Evolutionary conservation across 23 red algal genomes (phyloP), one percentile per base, ranked within the genome.

Genomic region (Gracilaria gracilis): DNA sequence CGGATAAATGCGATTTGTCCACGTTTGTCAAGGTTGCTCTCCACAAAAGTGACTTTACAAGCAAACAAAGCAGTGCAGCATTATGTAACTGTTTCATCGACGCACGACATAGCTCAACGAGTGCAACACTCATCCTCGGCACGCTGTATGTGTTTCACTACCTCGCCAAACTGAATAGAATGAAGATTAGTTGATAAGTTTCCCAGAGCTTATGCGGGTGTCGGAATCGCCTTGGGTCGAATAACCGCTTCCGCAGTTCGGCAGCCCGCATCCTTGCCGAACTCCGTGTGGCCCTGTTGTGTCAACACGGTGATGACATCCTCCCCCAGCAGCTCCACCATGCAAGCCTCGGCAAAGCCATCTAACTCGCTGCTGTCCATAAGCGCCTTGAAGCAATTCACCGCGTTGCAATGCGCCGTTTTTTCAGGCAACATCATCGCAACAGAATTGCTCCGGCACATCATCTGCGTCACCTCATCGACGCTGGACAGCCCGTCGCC

Each of bases 361-460:
- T 61, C 73, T 57, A 90, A 51, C 74, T 90, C 87, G 29, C 55
- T 90, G 58, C 87, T 90, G 77, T 90, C 87, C 87, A 90, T 78
- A 20, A 90, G 71, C 54, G 87, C 87, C 57, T 69, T 80, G 0
- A 90, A 80, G 36, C 54, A 57, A n/a, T 90, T 74, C 7, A 81
- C 73, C 23, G 87, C 87, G 42, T 57, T 29, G 57, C 67, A 80
- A 49, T 90, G 71, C n/a, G 76, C 74, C 11, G 71, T 81, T 37
- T 70, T 90, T 39, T 90, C 87, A 0, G 87, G n/a, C 67, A 90
- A 57, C 87, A 90, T 90, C 35, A 90, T 62, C 9, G 31, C 72
- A 34, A 77, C 72, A 9, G 40, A 46, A 25, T 29, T 48, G 38
- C 72, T 51, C 4, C 40, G 40, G 42, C 40, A 29, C 72, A 77